Evolutionary conservation across 345 rosid genomes (phyloP).

Genomic region (Dovyalis caffra): DNA sequence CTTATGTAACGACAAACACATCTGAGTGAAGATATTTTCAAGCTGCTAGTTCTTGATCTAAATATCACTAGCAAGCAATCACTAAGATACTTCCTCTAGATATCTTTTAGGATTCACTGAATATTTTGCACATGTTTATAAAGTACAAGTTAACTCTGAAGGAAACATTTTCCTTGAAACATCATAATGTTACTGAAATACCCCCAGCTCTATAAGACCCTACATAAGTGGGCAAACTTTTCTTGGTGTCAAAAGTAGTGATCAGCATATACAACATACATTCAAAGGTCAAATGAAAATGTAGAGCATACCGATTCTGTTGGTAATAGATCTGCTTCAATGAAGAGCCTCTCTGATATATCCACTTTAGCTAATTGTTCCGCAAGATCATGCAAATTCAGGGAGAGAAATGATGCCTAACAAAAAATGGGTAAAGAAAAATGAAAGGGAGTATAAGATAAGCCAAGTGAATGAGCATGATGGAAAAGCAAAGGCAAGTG

Average conservation of each 20-base stretch:
- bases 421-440: slow-evolving; percentile 3
- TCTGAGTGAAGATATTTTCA: neutral
- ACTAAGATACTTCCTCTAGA: neutral
- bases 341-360: slow-evolving; percentile 60
- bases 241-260: neutral
- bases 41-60: neutral
- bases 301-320: slow-evolving; percentile 51
- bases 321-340: slow-evolving; percentile 69
- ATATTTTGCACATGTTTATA: neutral
- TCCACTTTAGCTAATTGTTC: slow-evolving; percentile 64
- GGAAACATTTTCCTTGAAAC: neutral
- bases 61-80: neutral
- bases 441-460: neutral
- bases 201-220: neutral
- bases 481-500: neutral
- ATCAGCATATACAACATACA: neutral
- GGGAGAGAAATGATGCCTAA: slow-evolving; percentile 64
- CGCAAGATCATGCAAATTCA: slow-evolving; percentile 62
- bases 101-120: neutral
- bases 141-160: neutral
- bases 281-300: slow-evolving; percentile 2
- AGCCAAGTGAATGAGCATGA: neutral
- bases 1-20: neutral
- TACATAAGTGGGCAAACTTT: neutral
- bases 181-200: neutral